Base-by-base conservation (phyloP, 2,329 filamentous ascomycete species). In the Talaromyces sp. region DNA sequence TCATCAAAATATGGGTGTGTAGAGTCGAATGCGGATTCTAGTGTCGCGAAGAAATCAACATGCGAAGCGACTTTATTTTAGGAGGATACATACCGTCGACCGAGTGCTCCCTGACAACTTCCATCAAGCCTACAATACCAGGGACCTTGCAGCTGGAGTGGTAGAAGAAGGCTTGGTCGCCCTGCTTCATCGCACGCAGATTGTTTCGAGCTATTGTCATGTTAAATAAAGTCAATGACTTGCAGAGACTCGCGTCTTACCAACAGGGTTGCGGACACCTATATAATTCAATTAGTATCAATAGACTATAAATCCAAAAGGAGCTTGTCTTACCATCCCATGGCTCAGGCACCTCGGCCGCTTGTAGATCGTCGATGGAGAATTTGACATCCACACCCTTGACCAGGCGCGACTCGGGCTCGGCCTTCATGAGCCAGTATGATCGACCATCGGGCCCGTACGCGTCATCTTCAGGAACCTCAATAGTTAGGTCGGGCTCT, bases 91-190 rank as follows among this genome's bases (percentile, higher is more conserved):
- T 78, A 91, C 89, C 78, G 69, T 99, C 95, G 8, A 91, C 84
- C 2, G 89, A 88, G 67, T 91, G 89, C 72, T 96, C 93, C 66
- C 86, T 83, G 16, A 96, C 92, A 65, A 99, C 90, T 70, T 95
- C 90, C 89, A 96, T 93, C 18, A 89, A 85, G 1, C 93, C 93
- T 1, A 89, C 92, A 55, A 98, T 92, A 2, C 91, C 94, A 0
- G 93, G 92, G 28, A 89, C 85, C 73, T 96, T 96, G 77, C 91
- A 95, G 70, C 95, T 96, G 54, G 91, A 96, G 76, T 97, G 94
- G 73, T 98, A 98, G 79, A 99, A 98, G 79, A 99, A 98, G 30
- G 92, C 93, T 34, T 93, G 82, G 72, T 99, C 95, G 57, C 93
- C 93, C 61, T 88, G 87, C 69, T 91, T 92, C 95, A 99, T 99